Conservation (phyloP, 148 eudicot genomes). For the Fagopyrum tataricum region DNA sequence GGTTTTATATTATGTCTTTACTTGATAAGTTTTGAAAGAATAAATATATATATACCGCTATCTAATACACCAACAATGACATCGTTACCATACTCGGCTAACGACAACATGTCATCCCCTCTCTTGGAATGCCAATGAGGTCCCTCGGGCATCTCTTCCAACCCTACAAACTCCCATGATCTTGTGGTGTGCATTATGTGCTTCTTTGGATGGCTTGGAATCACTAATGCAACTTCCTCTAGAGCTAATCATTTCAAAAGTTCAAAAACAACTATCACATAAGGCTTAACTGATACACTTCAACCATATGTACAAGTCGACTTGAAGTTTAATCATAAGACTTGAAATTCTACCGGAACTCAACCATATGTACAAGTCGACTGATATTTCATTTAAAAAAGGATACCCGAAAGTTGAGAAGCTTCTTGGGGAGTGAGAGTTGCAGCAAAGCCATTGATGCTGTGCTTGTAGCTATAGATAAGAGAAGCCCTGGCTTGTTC, state of each 20-base stretch:
- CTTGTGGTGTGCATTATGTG: conserved; percentile 76
- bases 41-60: conserved; percentile 32
- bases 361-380: too few relatives aligned
- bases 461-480: conserved; percentile 75
- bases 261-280: background rate
- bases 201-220: conserved; percentile 53
- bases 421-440: conserved; percentile 66
- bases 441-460: conserved; percentile 88
- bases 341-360: too few relatives aligned
- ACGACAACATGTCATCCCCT: conserved; percentile 30
- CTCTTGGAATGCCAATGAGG: conserved; percentile 5
- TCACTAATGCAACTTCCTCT: conserved; percentile 67
- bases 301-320: too few relatives aligned
- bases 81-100: conserved; percentile 58
- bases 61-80: conserved; percentile 74
- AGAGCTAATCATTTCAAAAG: conserved; percentile 16
- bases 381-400: background rate
- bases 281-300: too few relatives aligned
- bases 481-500: conserved; percentile 69
- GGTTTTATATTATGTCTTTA: background rate
- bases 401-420: conserved; percentile 46
- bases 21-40: background rate
- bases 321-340: too few relatives aligned
- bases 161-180: conserved; percentile 82
- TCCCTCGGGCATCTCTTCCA: conserved; percentile 29